These are phyloP conservation scores for Heritiera fomes DNA, from an alignment of 345 rosid species.

Conservation along the genomic window DNA sequence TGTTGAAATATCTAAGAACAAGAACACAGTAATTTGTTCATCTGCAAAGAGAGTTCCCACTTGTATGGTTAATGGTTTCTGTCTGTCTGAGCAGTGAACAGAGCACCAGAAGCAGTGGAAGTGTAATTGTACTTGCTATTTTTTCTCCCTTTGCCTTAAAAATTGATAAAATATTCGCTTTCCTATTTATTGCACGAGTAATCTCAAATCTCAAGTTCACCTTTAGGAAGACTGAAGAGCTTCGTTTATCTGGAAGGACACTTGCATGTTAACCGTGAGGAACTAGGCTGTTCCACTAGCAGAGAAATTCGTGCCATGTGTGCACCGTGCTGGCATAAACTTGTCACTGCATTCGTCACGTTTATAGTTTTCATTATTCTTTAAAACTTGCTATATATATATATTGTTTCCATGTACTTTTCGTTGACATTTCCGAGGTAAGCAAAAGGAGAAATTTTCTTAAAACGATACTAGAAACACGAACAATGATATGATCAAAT, in stretches of 20 bases:
- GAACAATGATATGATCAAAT: not conserved
- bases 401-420: too few species aligned
- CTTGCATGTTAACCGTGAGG: not conserved
- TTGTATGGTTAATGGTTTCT: not conserved
- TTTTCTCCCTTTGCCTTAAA: not conserved
- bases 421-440: not conserved
- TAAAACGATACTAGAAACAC: not conserved
- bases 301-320: not conserved
- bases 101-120: slow-evolving; percentile 5
- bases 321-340: not conserved
- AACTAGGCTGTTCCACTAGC: not conserved
- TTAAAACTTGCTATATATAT: not conserved
- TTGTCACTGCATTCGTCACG: not conserved
- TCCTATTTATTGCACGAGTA: not conserved
- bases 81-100: slow-evolving; percentile 6
- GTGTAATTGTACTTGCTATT: slow-evolving; percentile 2
- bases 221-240: not conserved
- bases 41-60: slow-evolving; percentile 12
- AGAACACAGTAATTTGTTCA: not conserved
- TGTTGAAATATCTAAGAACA: slow-evolving; percentile 9
- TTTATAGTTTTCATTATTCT: not conserved
- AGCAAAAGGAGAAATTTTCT: not conserved
- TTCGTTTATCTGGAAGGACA: not conserved
- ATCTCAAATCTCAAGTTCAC: slow-evolving; percentile 10
- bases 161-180: slow-evolving; percentile 7